Evolutionary conservation across 768 basidiomycete species (phyloP), one percentile per base, ranked within the genome.

Genomic region (Leccinellum luteum): DNA sequence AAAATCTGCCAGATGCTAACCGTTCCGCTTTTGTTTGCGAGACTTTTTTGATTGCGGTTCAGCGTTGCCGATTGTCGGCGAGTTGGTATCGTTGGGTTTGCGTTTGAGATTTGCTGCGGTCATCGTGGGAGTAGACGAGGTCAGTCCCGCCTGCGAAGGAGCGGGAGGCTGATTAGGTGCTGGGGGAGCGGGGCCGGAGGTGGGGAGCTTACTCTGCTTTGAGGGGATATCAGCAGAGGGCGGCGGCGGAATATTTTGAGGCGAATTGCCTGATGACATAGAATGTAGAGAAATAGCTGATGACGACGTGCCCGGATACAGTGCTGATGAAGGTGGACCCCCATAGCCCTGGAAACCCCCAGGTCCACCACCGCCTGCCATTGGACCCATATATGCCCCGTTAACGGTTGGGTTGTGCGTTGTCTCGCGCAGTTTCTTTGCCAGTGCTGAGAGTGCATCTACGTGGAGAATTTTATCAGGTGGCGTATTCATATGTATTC

Each of bases 141-240:
- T 75, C 54, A 78, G 77, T 58, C 76, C 75, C 52, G 69, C 67
- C 66, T 76, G 73, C 67, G 71, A 74, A 62, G 71, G 73, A 67
- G 71, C 73, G 67, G 71, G 71, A 64, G 73, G 69, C 69, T 72
- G 71, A 72, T 72, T 73, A 64, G 72, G 68, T 58, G 76, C 66
- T 60, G 75, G 69, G 58, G 81, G 70, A 56, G 74, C 71, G 48
- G 73, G 68, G 55, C 74, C 74, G 52, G 75, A 69, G 44, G 79
- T 80, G 59, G 82, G 79, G 50, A 79, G 79, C 67, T 87, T 86
- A 66, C 81, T 79, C 72, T 83, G 83, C 73, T 89, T 89, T 70
- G 78, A 79, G 13, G 82, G 83, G 25, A 83, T 84, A 56, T 77
- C 75, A 52, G 79, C 79, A 53, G 84, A 81, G 38, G 76, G 69